Evolutionary conservation across 371 early-diverging fungal species (phyloP), one percentile per base, ranked within the genome.

Genomic region (Mucor lusitanicus): DNA sequence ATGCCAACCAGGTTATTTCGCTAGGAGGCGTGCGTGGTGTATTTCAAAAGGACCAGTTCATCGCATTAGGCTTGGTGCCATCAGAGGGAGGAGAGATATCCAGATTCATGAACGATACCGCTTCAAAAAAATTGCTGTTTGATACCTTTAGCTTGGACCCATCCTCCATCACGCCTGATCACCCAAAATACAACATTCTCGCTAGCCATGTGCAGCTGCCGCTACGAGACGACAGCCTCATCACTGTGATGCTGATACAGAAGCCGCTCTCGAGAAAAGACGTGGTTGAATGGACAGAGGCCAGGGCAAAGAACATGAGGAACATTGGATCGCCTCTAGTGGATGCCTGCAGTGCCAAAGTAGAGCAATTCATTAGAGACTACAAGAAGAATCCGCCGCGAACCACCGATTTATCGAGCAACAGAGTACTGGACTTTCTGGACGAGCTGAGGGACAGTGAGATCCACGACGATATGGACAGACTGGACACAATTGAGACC

Each of bases 191-290:
- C 60, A 79, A 72, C 32, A 81, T 84, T 3, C 71, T 84, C 2
- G 81, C 81, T 0, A 81, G 78, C n/a, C 84, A 84, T 71, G 78
- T 84, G 17, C 80, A 77, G 25, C 17, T 84, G 4, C 69, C 76
- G 1, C 39, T 84, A 4, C 46, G 68, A 30, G 66, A 69, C 3
- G 71, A 77, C 12, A 65, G 72, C 13, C 50, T 23, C 0, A 78
- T 83, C 3, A 70, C 71, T 23, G 77, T 73, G 28, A 81, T 79
- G 75, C 32, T 84, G 17, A 76, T 84, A 27, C 84, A 84, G 62
- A 76, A 75, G 27, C 84, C 81, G 0, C 48, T 84, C 15, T 84
- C 81, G 3, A 77, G 70, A 33, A 65, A 76, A 46, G 84, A 84
- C 40, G 64, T 81, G 0, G 57, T 48, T 0, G 77, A 80, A 25